Percentiles rank a stretch among this genome's conserved stretches.
These are phyloP conservation scores for Colletotrichum lentis DNA, from an alignment of 2,329 filamentous ascomycete species.

Conservation along the genomic window DNA sequence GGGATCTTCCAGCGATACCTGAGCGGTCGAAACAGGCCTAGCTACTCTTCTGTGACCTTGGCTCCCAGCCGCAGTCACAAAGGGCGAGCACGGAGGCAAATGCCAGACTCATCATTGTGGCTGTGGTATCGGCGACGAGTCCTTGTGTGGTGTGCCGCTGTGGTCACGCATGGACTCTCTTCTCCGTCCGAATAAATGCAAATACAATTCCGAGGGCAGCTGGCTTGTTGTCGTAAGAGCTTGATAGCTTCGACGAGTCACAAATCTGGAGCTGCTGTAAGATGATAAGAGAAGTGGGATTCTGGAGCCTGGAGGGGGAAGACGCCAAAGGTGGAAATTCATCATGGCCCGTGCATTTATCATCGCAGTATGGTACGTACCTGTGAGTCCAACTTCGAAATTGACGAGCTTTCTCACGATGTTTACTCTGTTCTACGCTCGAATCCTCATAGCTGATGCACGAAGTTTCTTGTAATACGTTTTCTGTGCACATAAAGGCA, in stretches of 20 bases:
- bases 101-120: not conserved
- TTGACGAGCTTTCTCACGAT: not conserved
- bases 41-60: constrained; percentile 16
- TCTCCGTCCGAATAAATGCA: not conserved
- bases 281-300: constrained; percentile 32
- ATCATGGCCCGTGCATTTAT: constrained; percentile 16
- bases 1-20: constrained; percentile 33
- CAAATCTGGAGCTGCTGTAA: constrained; percentile 16
- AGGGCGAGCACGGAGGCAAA: constrained; percentile 23
- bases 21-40: constrained; percentile 25
- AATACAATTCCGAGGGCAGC: not conserved
- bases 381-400: not conserved
- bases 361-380: constrained; percentile 2
- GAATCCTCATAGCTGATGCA: not conserved
- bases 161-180: not conserved
- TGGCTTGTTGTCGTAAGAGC: not conserved
- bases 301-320: constrained; percentile 13
- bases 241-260: constrained; percentile 14
- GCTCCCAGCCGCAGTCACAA: constrained; percentile 12
- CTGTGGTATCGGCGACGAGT: not conserved
- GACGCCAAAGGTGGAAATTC: constrained; percentile 21
- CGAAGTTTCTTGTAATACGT: no score
- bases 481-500: no score
- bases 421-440: no score
- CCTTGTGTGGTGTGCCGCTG: constrained; percentile 2